These are phyloP conservation scores for Teunomyces stri DNA, from an alignment of 805 yeast genomes.

Conservation along the genomic window DNA sequence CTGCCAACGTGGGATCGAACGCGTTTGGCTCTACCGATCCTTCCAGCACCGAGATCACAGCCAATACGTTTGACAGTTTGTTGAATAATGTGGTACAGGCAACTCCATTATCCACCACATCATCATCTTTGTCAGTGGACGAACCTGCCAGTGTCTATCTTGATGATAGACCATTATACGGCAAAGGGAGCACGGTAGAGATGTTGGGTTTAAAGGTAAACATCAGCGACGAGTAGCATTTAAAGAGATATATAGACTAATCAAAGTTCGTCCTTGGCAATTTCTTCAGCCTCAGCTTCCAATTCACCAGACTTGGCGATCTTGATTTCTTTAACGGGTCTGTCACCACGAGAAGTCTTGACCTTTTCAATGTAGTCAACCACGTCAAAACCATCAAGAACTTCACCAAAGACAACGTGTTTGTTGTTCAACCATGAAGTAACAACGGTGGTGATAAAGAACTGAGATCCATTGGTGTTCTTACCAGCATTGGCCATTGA, in stretches of 20 bases:
- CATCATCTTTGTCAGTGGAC: slow-evolving; percentile 10
- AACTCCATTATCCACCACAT: background rate
- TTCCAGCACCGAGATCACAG: slow-evolving; percentile 22
- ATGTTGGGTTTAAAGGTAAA: slow-evolving; percentile 31
- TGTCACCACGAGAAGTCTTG: slow-evolving; percentile 67
- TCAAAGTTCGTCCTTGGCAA: slow-evolving; percentile 29
- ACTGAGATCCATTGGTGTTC: slow-evolving; percentile 87
- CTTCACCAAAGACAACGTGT: slow-evolving; percentile 97
- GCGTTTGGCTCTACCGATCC: slow-evolving; percentile 7
- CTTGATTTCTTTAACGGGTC: slow-evolving; percentile 63
- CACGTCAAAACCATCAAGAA: slow-evolving; percentile 81
- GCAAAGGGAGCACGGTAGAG: slow-evolving; percentile 39
- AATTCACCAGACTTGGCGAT: slow-evolving; percentile 74
- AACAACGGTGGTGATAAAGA: slow-evolving; percentile 88
- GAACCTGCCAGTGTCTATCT: slow-evolving; percentile 25
- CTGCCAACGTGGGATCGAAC: slow-evolving; percentile 11
- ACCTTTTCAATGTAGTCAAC: slow-evolving; percentile 71
- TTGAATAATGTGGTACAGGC: slow-evolving; percentile 23
- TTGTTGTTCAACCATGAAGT: slow-evolving; percentile 91
- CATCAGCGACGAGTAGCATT: slow-evolving; percentile 4
- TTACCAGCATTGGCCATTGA: slow-evolving; percentile 82
- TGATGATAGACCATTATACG: slow-evolving; percentile 39
- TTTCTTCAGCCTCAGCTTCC: slow-evolving; percentile 15
- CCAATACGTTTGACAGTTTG: slow-evolving; percentile 31
- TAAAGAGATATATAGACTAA: background rate